Evolutionary conservation across 306 rosid genomes (phyloP).

Genomic region (Vicia villosa): DNA sequence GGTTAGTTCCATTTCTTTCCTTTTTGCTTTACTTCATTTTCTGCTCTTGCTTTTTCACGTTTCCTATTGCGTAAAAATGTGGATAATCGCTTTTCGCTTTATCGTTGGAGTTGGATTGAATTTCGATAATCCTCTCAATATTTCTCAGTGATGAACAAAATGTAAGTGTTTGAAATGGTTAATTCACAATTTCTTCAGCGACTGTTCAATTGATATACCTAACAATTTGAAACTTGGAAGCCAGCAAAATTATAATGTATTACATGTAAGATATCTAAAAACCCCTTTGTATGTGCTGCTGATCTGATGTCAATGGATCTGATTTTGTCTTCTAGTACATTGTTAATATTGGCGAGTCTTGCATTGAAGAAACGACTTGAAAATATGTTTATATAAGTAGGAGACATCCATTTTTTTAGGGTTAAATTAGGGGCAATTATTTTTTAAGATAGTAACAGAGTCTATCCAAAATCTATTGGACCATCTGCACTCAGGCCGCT

Average conservation of each 20-base stretch:
- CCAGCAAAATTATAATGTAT: background rate
- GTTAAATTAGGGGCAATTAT: background rate
- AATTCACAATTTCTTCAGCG: background rate
- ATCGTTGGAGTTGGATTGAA: background rate
- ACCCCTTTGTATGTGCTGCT: background rate
- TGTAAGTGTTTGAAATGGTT: background rate
- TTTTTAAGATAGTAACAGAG: background rate
- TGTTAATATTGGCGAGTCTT: background rate
- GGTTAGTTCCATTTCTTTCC: constrained; percentile 40
- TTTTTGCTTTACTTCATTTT: constrained; percentile 1
- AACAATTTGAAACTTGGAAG: background rate
- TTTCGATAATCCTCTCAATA: background rate
- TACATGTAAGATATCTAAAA: background rate
- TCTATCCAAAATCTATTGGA: background rate
- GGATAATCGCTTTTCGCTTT: background rate
- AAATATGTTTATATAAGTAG: background rate
- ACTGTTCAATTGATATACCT: background rate
- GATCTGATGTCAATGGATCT: constrained; percentile 4
- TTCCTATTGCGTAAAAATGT: background rate
- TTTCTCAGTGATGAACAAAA: background rate
- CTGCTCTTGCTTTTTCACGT: background rate
- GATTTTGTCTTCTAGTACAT: background rate
- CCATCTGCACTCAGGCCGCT: background rate
- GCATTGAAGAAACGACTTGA: background rate
- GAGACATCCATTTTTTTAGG: background rate